phyloP scores from a whole-genome alignment of 1,284 basidiomycete species.

The Stygiomarasmius scandens region DNA sequence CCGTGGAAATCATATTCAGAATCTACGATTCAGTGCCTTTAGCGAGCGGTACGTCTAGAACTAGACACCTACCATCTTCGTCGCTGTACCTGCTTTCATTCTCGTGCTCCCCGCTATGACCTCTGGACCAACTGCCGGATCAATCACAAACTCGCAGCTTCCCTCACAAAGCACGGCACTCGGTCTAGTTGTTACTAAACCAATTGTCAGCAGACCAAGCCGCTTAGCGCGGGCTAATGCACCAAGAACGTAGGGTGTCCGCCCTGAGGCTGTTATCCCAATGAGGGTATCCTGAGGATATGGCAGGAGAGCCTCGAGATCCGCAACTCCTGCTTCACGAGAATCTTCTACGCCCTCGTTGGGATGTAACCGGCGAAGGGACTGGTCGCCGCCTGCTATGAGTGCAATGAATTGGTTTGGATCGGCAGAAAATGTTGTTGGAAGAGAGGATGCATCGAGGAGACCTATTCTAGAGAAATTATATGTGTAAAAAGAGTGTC shows the following conservation, averaged over 20 bases:
- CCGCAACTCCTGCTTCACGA: slow-evolving; percentile 15
- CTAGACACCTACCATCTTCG: slow-evolving; percentile 30
- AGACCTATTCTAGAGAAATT: slow-evolving; percentile 27
- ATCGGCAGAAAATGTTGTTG: slow-evolving; percentile 14
- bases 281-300: slow-evolving; percentile 28
- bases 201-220: slow-evolving; percentile 29
- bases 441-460: slow-evolving; percentile 31
- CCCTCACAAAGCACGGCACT: slow-evolving; percentile 25
- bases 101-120: slow-evolving; percentile 33
- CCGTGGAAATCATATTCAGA: slow-evolving; percentile 37
- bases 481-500: background rate
- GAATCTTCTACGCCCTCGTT: slow-evolving; percentile 30
- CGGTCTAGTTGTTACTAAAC: slow-evolving; percentile 29
- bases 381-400: slow-evolving; percentile 31
- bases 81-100: slow-evolving; percentile 35
- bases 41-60: background rate
- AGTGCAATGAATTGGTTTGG: slow-evolving; percentile 25
- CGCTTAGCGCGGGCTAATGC: slow-evolving; percentile 27
- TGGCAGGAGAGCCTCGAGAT: slow-evolving; percentile 27
- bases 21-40: slow-evolving; percentile 14
- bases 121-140: slow-evolving; percentile 32
- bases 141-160: slow-evolving; percentile 28
- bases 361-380: slow-evolving; percentile 25
- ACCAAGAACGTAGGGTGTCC: slow-evolving; percentile 36
- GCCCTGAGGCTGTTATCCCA: slow-evolving; percentile 34